Evolutionary conservation across 305 asterid genomes (phyloP), one percentile per base, ranked within the genome.

Genomic region (Salvia sclarea): DNA sequence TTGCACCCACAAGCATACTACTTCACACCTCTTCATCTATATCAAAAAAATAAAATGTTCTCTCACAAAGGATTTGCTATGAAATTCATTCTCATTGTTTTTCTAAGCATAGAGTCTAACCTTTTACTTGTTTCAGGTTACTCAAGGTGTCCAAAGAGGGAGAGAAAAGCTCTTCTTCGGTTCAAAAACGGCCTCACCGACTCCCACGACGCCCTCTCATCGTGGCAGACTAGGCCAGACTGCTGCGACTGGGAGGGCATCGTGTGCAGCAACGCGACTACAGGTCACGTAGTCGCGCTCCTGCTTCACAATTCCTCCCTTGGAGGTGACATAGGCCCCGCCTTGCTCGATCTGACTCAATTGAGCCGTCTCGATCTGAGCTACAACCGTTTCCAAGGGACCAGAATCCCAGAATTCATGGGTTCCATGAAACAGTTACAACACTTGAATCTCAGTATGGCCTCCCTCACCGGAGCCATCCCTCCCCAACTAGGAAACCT

Each of bases 161-260:
- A 71, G 35, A 68, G 72, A 47, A 17, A 64, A 14, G 79, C 72
- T 1, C 83, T 81, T 31, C 58, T 78, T 6, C 30, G 9, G 11
- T 41, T 71, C 76, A 71, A 71, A 16, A 5, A 18, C 10, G 55
- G 50, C 41, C 70, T 70, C 17, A 57, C 3, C 3, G 48, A 56
- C 31, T 2, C 31, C 31, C 52, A 5, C 22, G 21, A 10, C 21
- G 9, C 52, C 17, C 52, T 45, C 10, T 45, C 52, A 5, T 45
- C 52, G 0, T 14, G 52, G 55, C n/a, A 3, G 11, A 3, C 6
- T 0, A 2, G 10, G 18, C n/a, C n/a, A n/a, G 33, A 52, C 6
- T 52, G 58, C 17, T 52, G 58, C 16, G 16, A 52, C 0, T 52
- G 58, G 59, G 0, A 22, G 5, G 35, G 37, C 9, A 37, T 53